phyloP scores from a whole-genome alignment of 2,329 filamentous ascomycete species.

The Lasiodiplodia theobromae region DNA sequence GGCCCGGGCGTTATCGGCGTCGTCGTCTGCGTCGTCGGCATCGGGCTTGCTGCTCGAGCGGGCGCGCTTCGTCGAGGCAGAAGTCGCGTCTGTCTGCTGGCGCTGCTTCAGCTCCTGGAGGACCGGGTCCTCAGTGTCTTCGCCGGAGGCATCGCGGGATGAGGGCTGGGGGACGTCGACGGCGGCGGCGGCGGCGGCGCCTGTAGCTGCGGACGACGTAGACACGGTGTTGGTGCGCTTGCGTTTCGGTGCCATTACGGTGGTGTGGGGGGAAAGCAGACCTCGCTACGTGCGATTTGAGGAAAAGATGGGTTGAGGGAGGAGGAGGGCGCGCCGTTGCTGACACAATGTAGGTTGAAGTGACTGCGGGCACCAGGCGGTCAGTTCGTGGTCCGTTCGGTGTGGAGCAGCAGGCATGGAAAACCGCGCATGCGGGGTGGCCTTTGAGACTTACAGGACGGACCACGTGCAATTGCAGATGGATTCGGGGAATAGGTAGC shows the following conservation, averaged over 20 bases:
- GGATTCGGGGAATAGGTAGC: constrained; percentile 11
- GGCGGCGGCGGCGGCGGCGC: constrained; percentile 36
- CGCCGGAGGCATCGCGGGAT: constrained; percentile 81
- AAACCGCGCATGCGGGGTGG: constrained; percentile 19
- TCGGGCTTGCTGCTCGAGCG: constrained; percentile 62
- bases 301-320: background rate
- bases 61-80: constrained; percentile 74
- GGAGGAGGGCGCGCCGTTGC: constrained; percentile 17
- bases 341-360: constrained; percentile 22
- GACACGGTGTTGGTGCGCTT: constrained; percentile 72
- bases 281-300: background rate
- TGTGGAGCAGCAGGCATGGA: constrained; percentile 10
- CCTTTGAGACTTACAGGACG: background rate
- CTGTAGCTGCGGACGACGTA: constrained; percentile 39
- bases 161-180: constrained; percentile 72
- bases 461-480: constrained; percentile 3
- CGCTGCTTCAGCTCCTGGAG: constrained; percentile 64
- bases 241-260: constrained; percentile 67
- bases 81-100: constrained; percentile 45
- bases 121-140: constrained; percentile 79
- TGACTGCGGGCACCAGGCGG: constrained; percentile 21
- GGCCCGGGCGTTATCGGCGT: constrained; percentile 50
- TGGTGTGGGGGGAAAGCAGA: constrained; percentile 1
- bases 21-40: constrained; percentile 53
- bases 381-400: constrained; percentile 30